Base-by-base conservation (phyloP, 2,329 filamentous ascomycete genomes). In the Alternaria solani region DNA sequence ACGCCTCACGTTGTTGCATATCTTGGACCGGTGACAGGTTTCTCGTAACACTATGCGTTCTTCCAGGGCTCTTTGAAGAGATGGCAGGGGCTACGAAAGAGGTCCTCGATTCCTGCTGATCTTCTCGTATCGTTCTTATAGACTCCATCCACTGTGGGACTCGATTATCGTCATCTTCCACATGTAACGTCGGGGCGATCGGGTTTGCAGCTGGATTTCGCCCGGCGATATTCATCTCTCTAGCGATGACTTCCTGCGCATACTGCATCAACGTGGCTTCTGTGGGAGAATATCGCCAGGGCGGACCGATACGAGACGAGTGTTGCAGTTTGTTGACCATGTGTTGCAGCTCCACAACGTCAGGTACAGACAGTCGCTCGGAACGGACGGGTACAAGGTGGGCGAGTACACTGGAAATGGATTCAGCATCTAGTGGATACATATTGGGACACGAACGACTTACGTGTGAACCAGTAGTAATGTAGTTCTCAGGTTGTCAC, bases 391-490 rank as follows among this genome's bases (percentile, higher is more conserved):
- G 57, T 16, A 41, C 41, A 55, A 49, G 25, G 38, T 55, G 32
- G 18, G 44, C 34, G 25, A 57, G 16, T 36, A 53, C 43, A 7
- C 66, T 69, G 39, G 8, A 23, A 18, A n/a, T 18, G n/a, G 56
- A 16, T 36, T 68, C 36, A 51, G 48, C 48, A 38, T 20, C 23
- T 14, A n/a, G 25, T 18, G 1, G 25, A 26, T 36, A 18, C 53
- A 12, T 28, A 11, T 12, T 16, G 11, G 7, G 7, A 41, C 41
- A 46, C 28, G 11, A 16, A 41, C 43, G 23, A 56, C 66, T 68
- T 57, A 70, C 67, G 44, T 63, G 26, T 65, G 55, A 26, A 70
- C 59, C 39, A 70, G 42, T 12, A 64, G 58, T 23, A 64, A 39
- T 8, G 59, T 60, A 30, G 58, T 61, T 25, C 49, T 57, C 46